Base-by-base conservation (phyloP, 495 filamentous ascomycete genomes). In the Podospora pseudoanserina region DNA sequence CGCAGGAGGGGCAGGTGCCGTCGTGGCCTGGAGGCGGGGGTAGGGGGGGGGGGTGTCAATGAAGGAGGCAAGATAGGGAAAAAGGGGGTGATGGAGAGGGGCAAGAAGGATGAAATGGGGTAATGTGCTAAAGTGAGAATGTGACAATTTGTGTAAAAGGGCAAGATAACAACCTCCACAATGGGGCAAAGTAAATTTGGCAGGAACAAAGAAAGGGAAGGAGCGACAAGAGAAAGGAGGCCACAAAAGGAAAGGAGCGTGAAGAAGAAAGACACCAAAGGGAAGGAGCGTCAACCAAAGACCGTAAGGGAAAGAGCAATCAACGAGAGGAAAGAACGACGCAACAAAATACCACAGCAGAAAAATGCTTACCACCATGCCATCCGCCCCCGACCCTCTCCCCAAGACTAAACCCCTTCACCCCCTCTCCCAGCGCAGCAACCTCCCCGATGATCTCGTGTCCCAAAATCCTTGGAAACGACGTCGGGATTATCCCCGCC, bases 391-490 rank as follows among this genome's bases (percentile, higher is more conserved):
- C 85, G 11, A 86, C 79, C 15, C 85, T 74, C 67, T 86, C 84
- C 15, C 82, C 82, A 1, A 79, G 74, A 56, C 77, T 76, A 77
- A 84, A 84, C 23, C 72, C 68, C 34, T 76, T 79, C 18, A 84
- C 83, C 1, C 65, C 68, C 5, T 79, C 75, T 18, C 82, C 82
- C 53, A 86, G 65, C n/a, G 82, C 82, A 23, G 75, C 84, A 5
- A 88, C 81, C 5, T 82, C 77, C 6, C 85, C 84, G 39, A 87
- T 79, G 26, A 85, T 76, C 70, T 88, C 85, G 72, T 88, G 86
- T 27, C 85, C 85, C 0, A 84, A 83, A 13, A 85, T 72, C n/a
- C 80, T 75, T 2, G 86, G 86, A 57, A 81, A 86, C 26, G 74
- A 64, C n/a, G 81, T 79, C 5, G 77, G 79, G 11, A 85, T 68